A percentile compares a stretch with the other conserved stretches of the same genome.
Conservation (phyloP, 495 filamentous ascomycete species). For the Coniosporium apollinis region DNA sequence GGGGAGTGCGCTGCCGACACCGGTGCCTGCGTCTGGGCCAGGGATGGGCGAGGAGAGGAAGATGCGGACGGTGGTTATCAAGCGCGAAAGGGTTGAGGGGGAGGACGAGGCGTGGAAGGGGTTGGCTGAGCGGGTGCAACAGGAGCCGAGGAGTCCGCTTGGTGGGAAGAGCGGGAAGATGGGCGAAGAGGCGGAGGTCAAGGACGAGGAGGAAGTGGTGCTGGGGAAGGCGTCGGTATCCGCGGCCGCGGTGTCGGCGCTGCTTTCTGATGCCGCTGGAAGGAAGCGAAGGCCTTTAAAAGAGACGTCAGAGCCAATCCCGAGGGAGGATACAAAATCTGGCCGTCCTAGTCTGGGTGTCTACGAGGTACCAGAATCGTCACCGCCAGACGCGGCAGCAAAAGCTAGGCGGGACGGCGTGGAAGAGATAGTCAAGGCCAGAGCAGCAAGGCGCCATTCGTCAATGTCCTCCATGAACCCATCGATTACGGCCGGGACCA, state of each 20-base stretch:
- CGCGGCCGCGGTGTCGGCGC: slow-evolving; percentile 8
- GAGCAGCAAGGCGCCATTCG: not conserved
- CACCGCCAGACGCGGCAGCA: too few species aligned
- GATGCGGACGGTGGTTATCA: slow-evolving; percentile 6
- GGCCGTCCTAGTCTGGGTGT: too few species aligned
- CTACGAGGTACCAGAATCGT: too few species aligned
- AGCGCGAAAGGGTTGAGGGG: slow-evolving; percentile 7
- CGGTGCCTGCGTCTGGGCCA: not conserved
- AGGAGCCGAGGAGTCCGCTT: slow-evolving; percentile 5
- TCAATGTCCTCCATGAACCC: not conserved
- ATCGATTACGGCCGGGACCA: not conserved
- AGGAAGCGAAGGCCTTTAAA: too few species aligned
- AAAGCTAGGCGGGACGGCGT: too few species aligned
- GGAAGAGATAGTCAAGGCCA: too few species aligned
- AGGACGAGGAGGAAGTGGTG: not conserved
- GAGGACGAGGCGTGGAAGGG: slow-evolving; percentile 6
- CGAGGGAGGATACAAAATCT: too few species aligned
- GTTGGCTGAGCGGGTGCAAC: not conserved
- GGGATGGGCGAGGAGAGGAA: slow-evolving; percentile 5
- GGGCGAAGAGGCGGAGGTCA: not conserved
- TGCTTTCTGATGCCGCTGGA: too few species aligned
- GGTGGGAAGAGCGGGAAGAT: slow-evolving; percentile 2
- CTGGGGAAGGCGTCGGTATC: slow-evolving; percentile 1
- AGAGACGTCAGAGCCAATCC: too few species aligned
- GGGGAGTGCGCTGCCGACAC: not conserved